Conservation (phyloP, 2,329 filamentous ascomycete genomes). For the Aspergillus aculeatinus region DNA sequence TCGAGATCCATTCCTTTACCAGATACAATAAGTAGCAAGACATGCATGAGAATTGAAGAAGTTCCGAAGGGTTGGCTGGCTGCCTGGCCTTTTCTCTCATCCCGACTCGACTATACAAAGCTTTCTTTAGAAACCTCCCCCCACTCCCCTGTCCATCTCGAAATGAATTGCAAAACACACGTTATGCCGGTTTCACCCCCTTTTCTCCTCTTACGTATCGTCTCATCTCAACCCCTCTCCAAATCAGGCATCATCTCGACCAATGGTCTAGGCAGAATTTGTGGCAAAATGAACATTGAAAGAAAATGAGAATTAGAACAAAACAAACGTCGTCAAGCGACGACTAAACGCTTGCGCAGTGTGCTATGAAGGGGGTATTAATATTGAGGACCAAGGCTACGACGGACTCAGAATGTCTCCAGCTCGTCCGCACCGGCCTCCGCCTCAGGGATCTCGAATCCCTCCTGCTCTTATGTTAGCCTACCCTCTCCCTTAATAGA, state of each 20-base stretch:
- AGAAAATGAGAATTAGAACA: not conserved
- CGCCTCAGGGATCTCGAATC: slow-evolving; percentile 34
- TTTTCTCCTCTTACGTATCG: not conserved
- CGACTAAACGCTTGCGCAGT: slow-evolving; percentile 19
- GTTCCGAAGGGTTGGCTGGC: not conserved
- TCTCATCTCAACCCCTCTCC: not conserved
- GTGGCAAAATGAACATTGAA: not conserved
- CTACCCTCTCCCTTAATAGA: not conserved
- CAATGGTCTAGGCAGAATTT: not conserved
- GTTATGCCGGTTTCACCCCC: not conserved
- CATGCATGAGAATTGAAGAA: not conserved
- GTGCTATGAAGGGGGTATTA: slow-evolving; percentile 29
- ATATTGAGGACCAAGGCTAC: slow-evolving; percentile 19
- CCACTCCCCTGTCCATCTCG: not conserved
- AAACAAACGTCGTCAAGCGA: slow-evolving; percentile 2
- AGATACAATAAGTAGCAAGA: not conserved
- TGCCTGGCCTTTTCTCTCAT: not conserved
- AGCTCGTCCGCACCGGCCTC: slow-evolving; percentile 29
- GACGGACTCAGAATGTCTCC: slow-evolving; percentile 30
- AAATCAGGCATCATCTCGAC: not conserved
- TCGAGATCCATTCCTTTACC: not conserved
- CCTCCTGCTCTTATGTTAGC: slow-evolving; percentile 23
- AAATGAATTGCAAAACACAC: not conserved
- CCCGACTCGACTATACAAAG: not conserved
- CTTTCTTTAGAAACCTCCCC: not conserved